Conservation (phyloP, 108 stramenopile genomes). For the Cyclotella atomus region DNA sequence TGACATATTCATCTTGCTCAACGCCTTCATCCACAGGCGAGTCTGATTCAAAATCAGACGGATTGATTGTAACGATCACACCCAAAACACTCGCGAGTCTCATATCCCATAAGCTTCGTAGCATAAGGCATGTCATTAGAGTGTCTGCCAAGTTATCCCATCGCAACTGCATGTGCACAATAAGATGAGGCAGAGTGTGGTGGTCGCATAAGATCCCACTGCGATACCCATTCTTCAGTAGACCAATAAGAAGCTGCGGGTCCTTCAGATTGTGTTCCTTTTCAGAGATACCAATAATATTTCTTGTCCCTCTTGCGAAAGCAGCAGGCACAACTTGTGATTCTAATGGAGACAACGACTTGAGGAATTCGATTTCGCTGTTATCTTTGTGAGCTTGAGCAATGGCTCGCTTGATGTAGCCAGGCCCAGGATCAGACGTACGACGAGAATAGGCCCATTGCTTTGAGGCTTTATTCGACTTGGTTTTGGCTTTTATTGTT, state of each 20-base stretch:
- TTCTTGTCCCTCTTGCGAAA: slow-evolving; percentile 39
- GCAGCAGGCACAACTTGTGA: slow-evolving; percentile 18
- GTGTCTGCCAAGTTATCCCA: slow-evolving; percentile 56
- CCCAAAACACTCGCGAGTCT: slow-evolving; percentile 49
- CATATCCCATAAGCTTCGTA: slow-evolving; percentile 49
- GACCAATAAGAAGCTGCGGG: slow-evolving; percentile 28
- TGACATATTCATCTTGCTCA: slow-evolving; percentile 1
- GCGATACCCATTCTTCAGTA: slow-evolving; percentile 41
- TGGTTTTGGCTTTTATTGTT: neutral
- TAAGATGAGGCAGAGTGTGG: slow-evolving; percentile 41
- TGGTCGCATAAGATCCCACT: slow-evolving; percentile 41
- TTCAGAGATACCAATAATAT: slow-evolving; percentile 39
- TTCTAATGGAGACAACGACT: slow-evolving; percentile 25
- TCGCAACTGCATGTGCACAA: slow-evolving; percentile 44
- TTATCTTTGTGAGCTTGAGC: slow-evolving; percentile 32
- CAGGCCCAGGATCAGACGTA: slow-evolving; percentile 31
- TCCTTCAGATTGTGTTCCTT: slow-evolving; percentile 45
- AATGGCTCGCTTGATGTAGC: slow-evolving; percentile 18
- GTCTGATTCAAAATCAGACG: slow-evolving; percentile 20
- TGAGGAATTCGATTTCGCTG: slow-evolving; percentile 20
- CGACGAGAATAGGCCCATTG: neutral
- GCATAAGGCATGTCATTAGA: slow-evolving; percentile 52
- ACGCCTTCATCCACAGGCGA: neutral
- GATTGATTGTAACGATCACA: slow-evolving; percentile 45
- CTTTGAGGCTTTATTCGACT: neutral